These are phyloP conservation scores for Irineochytrium annulatum DNA, from an alignment of 192 early-diverging fungal species.

Conservation along the genomic window DNA sequence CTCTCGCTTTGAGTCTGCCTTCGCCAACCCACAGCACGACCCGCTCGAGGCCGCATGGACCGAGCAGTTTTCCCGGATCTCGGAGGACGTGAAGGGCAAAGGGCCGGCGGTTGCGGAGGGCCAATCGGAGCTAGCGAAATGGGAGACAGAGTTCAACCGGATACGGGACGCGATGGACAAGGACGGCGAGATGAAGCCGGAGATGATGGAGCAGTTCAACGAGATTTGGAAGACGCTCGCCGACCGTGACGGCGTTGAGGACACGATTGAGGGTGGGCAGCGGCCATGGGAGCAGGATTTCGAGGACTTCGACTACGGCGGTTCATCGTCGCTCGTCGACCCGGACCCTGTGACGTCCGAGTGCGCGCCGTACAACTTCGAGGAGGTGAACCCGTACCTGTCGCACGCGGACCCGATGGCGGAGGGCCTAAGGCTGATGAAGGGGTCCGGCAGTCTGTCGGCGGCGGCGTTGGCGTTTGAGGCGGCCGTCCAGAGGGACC, in stretches of 20 bases:
- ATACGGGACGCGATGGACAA: too few species aligned
- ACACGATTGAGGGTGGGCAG: background rate
- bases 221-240: slow-evolving; percentile 46
- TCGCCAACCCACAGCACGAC: too few species aligned
- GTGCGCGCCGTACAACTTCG: slow-evolving; percentile 64
- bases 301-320: slow-evolving; percentile 33
- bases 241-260: slow-evolving; percentile 4
- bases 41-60: background rate
- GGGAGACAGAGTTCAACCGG: too few species aligned
- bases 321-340: background rate
- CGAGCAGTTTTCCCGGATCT: slow-evolving; percentile 9
- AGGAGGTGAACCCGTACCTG: slow-evolving; percentile 67
- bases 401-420: slow-evolving; percentile 30
- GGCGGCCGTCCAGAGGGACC: slow-evolving; percentile 69
- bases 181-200: too few species aligned
- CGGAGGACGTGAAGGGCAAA: slow-evolving; percentile 20
- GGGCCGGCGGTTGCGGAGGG: background rate
- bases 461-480: slow-evolving; percentile 89
- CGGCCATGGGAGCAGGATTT: slow-evolving; percentile 27
- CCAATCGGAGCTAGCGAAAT: slow-evolving; percentile 12
- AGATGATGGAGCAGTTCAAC: slow-evolving; percentile 18
- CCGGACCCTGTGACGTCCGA: slow-evolving; percentile 29
- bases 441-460: slow-evolving; percentile 53
- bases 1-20: too few species aligned
- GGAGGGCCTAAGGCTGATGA: slow-evolving; percentile 30